A percentile compares a stretch with the other conserved stretches of the same genome.
These are phyloP conservation scores for Megacollybia marginata DNA, from an alignment of 768 basidiomycete genomes.

Conservation along the genomic window DNA sequence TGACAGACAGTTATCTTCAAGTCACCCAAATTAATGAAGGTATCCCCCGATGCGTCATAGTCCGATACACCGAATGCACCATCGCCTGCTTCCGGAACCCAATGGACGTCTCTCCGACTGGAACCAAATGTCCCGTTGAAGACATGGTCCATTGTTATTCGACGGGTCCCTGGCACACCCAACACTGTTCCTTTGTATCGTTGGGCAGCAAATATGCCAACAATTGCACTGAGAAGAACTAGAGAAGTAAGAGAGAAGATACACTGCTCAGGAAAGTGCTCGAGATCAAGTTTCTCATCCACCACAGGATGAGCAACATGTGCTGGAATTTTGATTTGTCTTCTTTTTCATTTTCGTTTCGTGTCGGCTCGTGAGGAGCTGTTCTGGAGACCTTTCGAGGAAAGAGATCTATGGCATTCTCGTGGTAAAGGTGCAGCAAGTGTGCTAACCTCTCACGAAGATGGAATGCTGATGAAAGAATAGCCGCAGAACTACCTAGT, in stretches of 20 bases:
- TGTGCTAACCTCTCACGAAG: slow-evolving; percentile 64
- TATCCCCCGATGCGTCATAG: too few relatives aligned
- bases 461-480: slow-evolving; percentile 66
- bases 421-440: slow-evolving; percentile 62
- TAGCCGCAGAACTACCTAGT: slow-evolving; percentile 70
- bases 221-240: too few relatives aligned
- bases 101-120: slow-evolving; percentile 45
- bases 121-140: slow-evolving; percentile 85
- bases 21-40: too few relatives aligned
- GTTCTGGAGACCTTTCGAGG: slow-evolving; percentile 44
- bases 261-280: slow-evolving; percentile 63
- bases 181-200: slow-evolving; percentile 56
- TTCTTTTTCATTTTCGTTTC: slow-evolving; percentile 21
- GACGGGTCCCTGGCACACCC: slow-evolving; percentile 46
- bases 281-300: slow-evolving; percentile 50
- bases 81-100: slow-evolving; percentile 96
- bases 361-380: slow-evolving; percentile 3
- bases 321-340: slow-evolving; percentile 31
- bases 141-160: slow-evolving; percentile 81
- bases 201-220: slow-evolving; percentile 74
- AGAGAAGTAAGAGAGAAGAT: too few relatives aligned
- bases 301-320: slow-evolving; percentile 48
- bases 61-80: too few relatives aligned
- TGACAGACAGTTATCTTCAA: too few relatives aligned
- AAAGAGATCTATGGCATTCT: slow-evolving; percentile 74